Base-by-base conservation (phyloP, 2,329 filamentous ascomycete genomes). In the Pseudocercospora fijiensis region DNA sequence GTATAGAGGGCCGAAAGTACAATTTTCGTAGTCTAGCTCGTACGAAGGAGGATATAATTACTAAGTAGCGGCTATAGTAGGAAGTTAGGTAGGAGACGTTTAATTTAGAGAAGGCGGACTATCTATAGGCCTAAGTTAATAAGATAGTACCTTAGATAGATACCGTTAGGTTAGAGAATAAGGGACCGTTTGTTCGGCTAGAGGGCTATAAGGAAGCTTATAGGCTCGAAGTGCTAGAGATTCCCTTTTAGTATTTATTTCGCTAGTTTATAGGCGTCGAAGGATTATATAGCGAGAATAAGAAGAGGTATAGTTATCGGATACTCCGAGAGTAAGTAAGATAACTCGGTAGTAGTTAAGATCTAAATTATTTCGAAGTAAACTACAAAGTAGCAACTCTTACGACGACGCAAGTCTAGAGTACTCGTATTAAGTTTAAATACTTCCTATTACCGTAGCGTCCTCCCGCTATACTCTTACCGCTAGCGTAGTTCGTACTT, bases 31-130 rank as follows among this genome's bases (percentile, higher is more conserved):
- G 63, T 11, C 37, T 55, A 37, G 64, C 55, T 13, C 28, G 53
- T 24, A 61, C 62, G 13, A 22, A 53, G n/a, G 22, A 64, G n/a
- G 61, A 62, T 2, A 68, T 68, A 63, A 41, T 66, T 8, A 60
- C 62, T 10, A 45, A 64, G 16, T 63, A 68, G 13, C 57, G 66
- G 5, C 30, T 65, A 26, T 70, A 63, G 64, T 68, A 60, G 57
- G 68, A 70, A 51, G 68, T 60, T 8, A 43, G 57, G 7, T 68
- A 37, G 59, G 66, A 68, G 61, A 66, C 65, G 20, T 27, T n/a
- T 22, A 59, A 67, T 47, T 63, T 70, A 9, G 18, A 33, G 9
- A 51, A 52, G 24, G 66, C 64, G 16, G 65, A 65, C 6, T 49
- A 49, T 26, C 26, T 70, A 37, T 61, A 68, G 28, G 47, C 51